phyloP scores from a whole-genome alignment of 768 basidiomycete species.

The Gymnopilus dilepis region DNA sequence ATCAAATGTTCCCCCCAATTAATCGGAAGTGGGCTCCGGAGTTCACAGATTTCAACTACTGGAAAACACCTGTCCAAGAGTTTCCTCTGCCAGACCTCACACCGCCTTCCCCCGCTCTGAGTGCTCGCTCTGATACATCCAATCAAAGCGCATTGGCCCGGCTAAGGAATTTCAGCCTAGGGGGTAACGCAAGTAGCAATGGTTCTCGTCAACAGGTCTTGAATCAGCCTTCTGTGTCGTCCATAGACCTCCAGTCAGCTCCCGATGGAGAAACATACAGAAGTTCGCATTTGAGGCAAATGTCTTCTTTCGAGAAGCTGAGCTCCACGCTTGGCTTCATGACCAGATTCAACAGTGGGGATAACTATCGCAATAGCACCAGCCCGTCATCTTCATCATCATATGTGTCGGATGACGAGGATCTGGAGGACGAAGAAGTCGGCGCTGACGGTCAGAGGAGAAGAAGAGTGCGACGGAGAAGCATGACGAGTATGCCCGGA shows the following conservation, averaged over 20 bases:
- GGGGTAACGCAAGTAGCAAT: conserved; percentile 36
- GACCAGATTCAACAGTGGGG: conserved; percentile 33
- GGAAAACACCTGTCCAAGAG: conserved; percentile 83
- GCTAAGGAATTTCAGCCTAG: conserved; percentile 79
- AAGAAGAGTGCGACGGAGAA: conserved; percentile 54
- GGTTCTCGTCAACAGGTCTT: conserved; percentile 13
- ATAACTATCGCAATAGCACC: conserved; percentile 45
- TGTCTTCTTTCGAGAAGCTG: conserved; percentile 78
- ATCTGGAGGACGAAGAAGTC: conserved; percentile 51
- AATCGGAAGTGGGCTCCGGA: conserved; percentile 87
- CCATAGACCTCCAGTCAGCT: conserved; percentile 2
- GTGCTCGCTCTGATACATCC: conserved; percentile 90
- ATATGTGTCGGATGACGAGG: conserved; percentile 58
- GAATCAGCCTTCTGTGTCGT: conserved; percentile 10
- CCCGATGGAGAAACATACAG: conserved; percentile 32
- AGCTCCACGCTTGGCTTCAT: conserved; percentile 62
- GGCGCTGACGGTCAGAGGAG: conserved; percentile 44
- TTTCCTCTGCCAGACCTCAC: conserved; percentile 78
- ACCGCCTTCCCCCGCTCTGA: conserved; percentile 92
- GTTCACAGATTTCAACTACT: conserved; percentile 97
- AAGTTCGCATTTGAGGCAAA: conserved; percentile 62
- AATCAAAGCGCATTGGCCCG: conserved; percentile 74
- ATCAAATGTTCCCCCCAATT: conserved; percentile 99
- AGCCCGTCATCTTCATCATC: conserved; percentile 64
- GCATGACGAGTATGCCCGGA: conserved; percentile 88